These are phyloP conservation scores for Cladosporium sp. DNA, from an alignment of 2,329 filamentous ascomycete genomes.

Conservation along the genomic window DNA sequence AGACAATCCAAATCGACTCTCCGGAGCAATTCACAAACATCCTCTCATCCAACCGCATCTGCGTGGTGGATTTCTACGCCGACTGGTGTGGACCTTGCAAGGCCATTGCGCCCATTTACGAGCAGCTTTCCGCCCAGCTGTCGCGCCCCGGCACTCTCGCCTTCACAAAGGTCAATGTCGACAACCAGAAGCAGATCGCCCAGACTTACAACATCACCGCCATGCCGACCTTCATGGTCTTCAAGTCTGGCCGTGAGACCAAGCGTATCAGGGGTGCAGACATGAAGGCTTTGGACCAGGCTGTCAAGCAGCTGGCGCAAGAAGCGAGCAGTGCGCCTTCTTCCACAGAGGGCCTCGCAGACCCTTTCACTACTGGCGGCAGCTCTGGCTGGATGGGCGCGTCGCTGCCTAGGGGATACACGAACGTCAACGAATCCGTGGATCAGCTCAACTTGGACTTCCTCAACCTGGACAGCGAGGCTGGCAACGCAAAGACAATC, in stretches of 20 bases:
- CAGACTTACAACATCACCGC: conserved; percentile 70
- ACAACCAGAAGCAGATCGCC: conserved; percentile 72
- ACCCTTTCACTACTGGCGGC: conserved; percentile 36
- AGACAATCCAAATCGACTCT: conserved; percentile 46
- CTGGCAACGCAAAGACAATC: conserved; percentile 70
- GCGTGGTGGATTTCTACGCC: conserved; percentile 89
- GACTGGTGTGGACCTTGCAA: conserved; percentile 86
- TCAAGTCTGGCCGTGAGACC: conserved; percentile 42
- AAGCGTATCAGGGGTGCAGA: conserved; percentile 64
- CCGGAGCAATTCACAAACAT: conserved; percentile 64
- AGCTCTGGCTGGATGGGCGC: conserved; percentile 67
- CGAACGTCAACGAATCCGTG: conserved; percentile 78
- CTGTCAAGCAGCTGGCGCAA: conserved; percentile 68
- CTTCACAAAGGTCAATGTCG: conserved; percentile 85
- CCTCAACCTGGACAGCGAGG: conserved; percentile 78
- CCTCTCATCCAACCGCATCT: conserved; percentile 71
- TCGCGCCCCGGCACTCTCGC: conserved; percentile 71
- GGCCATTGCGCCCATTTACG: conserved; percentile 78
- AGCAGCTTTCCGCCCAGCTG: conserved; percentile 69
- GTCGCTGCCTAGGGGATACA: conserved; percentile 74
- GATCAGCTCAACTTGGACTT: conserved; percentile 80
- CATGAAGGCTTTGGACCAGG: conserved; percentile 65
- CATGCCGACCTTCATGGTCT: conserved; percentile 89
- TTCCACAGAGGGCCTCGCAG: background rate
- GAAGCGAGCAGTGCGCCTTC: conserved; percentile 55